These are phyloP conservation scores for Globisporangium viniferum DNA, from an alignment of 352 stramenopile genomes.

Conservation along the genomic window DNA sequence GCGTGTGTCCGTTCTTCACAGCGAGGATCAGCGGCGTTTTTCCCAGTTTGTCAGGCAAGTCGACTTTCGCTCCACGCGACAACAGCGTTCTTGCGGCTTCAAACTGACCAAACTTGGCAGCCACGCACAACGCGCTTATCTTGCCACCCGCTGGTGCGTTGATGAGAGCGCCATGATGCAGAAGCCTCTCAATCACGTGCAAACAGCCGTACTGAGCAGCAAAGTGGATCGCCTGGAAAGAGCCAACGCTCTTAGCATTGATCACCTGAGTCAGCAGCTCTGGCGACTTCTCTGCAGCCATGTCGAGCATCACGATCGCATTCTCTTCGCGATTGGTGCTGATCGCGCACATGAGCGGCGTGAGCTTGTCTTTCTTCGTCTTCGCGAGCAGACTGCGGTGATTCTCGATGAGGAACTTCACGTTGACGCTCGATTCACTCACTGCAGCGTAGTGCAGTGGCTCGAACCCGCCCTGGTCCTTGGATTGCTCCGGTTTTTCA, in stretches of 20 bases:
- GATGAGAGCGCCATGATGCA: slow-evolving; percentile 41
- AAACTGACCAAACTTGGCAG: slow-evolving; percentile 52
- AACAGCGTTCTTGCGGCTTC: slow-evolving; percentile 53
- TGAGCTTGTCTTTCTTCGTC: slow-evolving; percentile 9
- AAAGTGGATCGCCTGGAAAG: slow-evolving; percentile 62
- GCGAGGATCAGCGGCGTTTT: slow-evolving; percentile 75
- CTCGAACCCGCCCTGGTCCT: slow-evolving; percentile 56
- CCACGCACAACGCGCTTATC: slow-evolving; percentile 48
- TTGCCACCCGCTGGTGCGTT: slow-evolving; percentile 50
- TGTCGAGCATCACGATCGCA: slow-evolving; percentile 54
- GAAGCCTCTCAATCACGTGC: slow-evolving; percentile 40
- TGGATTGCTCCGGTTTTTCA: slow-evolving; percentile 40
- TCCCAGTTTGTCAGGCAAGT: slow-evolving; percentile 67
- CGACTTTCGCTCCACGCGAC: slow-evolving; percentile 46
- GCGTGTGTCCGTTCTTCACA: slow-evolving; percentile 72
- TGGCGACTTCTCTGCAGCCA: slow-evolving; percentile 31
- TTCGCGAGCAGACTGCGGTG: slow-evolving; percentile 10
- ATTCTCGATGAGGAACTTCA: slow-evolving; percentile 6
- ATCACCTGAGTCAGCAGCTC: slow-evolving; percentile 38
- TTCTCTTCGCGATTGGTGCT: slow-evolving; percentile 45
- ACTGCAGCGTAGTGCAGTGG: slow-evolving; percentile 25
- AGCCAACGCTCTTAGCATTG: slow-evolving; percentile 35
- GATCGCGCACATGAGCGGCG: slow-evolving; percentile 56
- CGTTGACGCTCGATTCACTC: slow-evolving; percentile 1
- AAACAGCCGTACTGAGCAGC: slow-evolving; percentile 39